A percentile compares a stretch with the other conserved stretches of the same genome.
phyloP scores from a whole-genome alignment of 2,329 filamentous ascomycete genomes.

The Cladobotryum mycophilum region DNA sequence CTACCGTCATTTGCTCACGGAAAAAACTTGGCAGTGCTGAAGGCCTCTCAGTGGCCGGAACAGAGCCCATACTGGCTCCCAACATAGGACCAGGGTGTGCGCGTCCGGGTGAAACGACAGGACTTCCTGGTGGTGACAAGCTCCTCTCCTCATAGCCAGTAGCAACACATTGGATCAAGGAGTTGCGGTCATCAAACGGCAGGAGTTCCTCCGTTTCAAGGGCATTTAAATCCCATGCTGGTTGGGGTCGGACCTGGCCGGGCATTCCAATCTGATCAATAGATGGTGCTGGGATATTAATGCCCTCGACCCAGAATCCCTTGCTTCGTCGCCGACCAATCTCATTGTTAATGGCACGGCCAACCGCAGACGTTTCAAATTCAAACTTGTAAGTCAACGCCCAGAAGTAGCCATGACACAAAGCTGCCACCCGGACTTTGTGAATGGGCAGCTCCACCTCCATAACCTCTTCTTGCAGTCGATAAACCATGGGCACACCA shows the following conservation, averaged over 20 bases:
- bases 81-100: conserved; percentile 57
- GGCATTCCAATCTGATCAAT: conserved; percentile 56
- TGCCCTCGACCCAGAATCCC: conserved; percentile 70
- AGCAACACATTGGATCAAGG: conserved; percentile 69
- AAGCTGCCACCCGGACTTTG: conserved; percentile 73
- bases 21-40: conserved; percentile 59
- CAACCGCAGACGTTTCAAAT: conserved; percentile 63
- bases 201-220: conserved; percentile 59
- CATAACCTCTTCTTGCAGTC: conserved; percentile 77
- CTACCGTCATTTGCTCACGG: conserved; percentile 67
- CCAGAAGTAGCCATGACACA: conserved; percentile 89
- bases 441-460: conserved; percentile 57
- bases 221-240: conserved; percentile 43
- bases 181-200: conserved; percentile 67
- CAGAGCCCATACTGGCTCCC: conserved; percentile 38
- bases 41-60: conserved; percentile 32
- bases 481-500: conserved; percentile 82
- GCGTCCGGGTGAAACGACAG: conserved; percentile 62
- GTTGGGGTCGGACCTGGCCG: conserved; percentile 37
- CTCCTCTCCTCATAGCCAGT: conserved; percentile 60
- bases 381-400: conserved; percentile 69
- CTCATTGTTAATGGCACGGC: conserved; percentile 67
- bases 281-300: conserved; percentile 62
- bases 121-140: conserved; percentile 61
- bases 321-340: conserved; percentile 67